Evolutionary conservation across 202 grass and related monocot genomes (phyloP).

Genomic region (Dendrocalamus latiflorus): DNA sequence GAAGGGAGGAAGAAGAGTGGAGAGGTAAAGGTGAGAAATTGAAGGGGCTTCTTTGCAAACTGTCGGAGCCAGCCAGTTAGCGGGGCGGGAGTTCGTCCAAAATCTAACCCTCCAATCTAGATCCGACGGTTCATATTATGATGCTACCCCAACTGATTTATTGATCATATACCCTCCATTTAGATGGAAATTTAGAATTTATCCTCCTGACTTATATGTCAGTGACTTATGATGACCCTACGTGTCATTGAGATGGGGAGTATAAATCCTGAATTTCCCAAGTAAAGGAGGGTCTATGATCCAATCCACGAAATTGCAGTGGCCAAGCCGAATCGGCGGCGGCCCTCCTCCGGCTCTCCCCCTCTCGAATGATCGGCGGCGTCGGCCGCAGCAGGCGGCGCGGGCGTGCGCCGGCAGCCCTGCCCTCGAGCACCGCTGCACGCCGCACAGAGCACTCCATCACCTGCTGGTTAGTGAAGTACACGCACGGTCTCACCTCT

Average conservation of each 20-base stretch:
- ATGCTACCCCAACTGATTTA: too few species aligned
- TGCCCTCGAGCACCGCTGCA: conserved; percentile 2
- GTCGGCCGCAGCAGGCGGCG: conserved; percentile 34
- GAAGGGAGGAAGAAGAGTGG: background rate
- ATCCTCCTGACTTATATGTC: too few species aligned
- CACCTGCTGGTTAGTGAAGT: conserved; percentile 43
- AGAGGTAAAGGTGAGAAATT: background rate
- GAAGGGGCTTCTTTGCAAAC: conserved; percentile 6
- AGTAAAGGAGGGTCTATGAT: too few species aligned
- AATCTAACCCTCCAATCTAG: background rate
- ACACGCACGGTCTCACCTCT: background rate
- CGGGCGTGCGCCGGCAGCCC: background rate
- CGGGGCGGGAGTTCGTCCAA: background rate
- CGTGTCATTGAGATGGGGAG: too few species aligned
- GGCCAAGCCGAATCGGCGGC: background rate
- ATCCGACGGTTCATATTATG: background rate
- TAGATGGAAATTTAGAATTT: too few species aligned
- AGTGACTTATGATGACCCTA: too few species aligned
- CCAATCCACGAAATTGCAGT: background rate
- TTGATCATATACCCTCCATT: too few species aligned
- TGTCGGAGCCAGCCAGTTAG: background rate
- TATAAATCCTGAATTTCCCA: too few species aligned
- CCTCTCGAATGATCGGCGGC: conserved; percentile 27
- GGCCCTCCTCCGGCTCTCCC: background rate
- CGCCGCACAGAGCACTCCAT: conserved; percentile 14